Evolutionary conservation across 495 filamentous ascomycete genomes (phyloP).

Genomic region (Neurospora sp.): DNA sequence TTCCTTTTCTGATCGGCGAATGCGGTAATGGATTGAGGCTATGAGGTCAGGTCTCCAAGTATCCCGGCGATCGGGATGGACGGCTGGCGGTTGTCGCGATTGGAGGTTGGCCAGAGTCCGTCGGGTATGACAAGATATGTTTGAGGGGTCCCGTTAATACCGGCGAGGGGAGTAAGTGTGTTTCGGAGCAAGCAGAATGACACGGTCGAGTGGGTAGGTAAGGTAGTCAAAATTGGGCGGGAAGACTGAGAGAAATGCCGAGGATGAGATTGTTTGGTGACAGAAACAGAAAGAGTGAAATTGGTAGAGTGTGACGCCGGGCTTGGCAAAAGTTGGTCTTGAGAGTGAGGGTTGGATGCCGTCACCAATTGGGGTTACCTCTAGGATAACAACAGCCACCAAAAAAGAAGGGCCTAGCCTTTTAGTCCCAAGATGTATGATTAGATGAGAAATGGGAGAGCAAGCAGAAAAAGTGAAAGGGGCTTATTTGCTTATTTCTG

Average conservation of each 20-base stretch:
- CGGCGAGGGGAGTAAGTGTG: background rate
- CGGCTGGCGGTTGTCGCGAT: background rate
- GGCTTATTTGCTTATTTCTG: background rate
- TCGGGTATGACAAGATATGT: background rate
- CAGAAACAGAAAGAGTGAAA: background rate
- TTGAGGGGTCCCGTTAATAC: background rate
- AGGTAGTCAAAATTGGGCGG: background rate
- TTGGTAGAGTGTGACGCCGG: background rate
- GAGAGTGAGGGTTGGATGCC: background rate
- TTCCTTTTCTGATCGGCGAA: background rate
- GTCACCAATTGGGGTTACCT: background rate
- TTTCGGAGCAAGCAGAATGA: background rate
- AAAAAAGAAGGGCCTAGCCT: background rate
- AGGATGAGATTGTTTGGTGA: background rate
- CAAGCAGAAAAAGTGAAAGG: background rate
- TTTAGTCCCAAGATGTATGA: background rate
- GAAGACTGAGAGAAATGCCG: background rate
- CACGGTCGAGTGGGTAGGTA: background rate
- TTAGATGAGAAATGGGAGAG: background rate
- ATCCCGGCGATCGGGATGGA: background rate
- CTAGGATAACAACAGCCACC: background rate
- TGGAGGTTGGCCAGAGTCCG: background rate
- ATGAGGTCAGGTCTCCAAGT: background rate
- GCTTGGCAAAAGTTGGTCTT: background rate
- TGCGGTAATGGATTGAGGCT: background rate